These are phyloP conservation scores for Globisporangium nodosum DNA, from an alignment of 352 stramenopile species.

Conservation along the genomic window DNA sequence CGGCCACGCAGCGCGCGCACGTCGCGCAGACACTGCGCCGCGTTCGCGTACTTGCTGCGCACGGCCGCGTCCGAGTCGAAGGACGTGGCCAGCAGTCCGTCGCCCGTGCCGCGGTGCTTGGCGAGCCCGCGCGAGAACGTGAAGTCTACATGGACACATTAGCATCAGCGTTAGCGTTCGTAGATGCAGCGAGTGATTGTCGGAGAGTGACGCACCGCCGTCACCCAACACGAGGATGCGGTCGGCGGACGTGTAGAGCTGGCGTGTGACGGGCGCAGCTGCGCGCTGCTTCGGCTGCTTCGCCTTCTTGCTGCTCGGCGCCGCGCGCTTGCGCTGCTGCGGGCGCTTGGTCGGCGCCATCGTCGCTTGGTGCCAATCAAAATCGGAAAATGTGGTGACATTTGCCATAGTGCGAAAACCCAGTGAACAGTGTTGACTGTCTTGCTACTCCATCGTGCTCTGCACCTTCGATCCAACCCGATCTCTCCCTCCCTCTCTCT, in stretches of 20 bases:
- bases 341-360: background rate
- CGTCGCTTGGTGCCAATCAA: background rate
- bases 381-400: no score
- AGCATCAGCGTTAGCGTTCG: background rate
- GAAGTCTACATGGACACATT: conserved; percentile 42
- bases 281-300: conserved; percentile 11
- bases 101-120: conserved; percentile 51
- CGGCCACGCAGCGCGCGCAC: conserved; percentile 32
- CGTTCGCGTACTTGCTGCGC: conserved; percentile 74
- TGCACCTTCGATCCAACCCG: no score
- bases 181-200: background rate
- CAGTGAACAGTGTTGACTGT: background rate
- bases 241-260: conserved; percentile 53
- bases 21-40: conserved; percentile 54
- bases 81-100: conserved; percentile 63
- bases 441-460: no score
- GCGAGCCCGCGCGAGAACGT: conserved; percentile 71
- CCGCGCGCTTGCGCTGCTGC: background rate
- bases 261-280: background rate
- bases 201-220: conserved; percentile 26
- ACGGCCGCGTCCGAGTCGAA: conserved; percentile 69
- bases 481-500: no score
- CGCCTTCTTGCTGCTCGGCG: conserved; percentile 5
- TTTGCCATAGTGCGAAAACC: background rate
- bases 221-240: conserved; percentile 74